Evolutionary conservation across 1,284 basidiomycete species (phyloP).

Genomic region (Naganishia sp.): DNA sequence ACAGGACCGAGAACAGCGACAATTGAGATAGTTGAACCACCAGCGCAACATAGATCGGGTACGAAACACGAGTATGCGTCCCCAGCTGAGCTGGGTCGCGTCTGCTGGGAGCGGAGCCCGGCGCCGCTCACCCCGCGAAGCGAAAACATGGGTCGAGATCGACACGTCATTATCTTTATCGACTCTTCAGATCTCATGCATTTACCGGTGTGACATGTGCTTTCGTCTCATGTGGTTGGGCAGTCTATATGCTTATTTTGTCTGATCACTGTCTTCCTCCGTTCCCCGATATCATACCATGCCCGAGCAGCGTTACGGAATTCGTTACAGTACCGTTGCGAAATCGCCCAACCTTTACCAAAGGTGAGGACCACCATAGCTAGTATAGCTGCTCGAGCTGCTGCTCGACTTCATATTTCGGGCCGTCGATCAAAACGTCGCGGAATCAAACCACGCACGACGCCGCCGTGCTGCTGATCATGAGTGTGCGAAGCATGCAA

Average conservation of each 20-base stretch:
- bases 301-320: too few relatives aligned
- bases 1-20: neutral
- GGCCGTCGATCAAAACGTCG: neutral
- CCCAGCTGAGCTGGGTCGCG: neutral
- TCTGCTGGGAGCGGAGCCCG: too few relatives aligned
- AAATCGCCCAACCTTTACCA: too few relatives aligned
- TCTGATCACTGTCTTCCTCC: neutral
- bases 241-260: too few relatives aligned
- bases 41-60: neutral
- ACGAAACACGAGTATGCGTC: neutral
- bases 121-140: slow-evolving; percentile 6
- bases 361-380: too few relatives aligned
- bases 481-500: neutral
- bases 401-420: neutral
- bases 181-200: too few relatives aligned
- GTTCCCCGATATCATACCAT: too few relatives aligned
- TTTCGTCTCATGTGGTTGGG: neutral
- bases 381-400: too few relatives aligned
- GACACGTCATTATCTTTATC: neutral
- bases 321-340: too few relatives aligned
- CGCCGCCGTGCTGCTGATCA: neutral
- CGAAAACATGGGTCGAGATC: neutral
- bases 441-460: neutral
- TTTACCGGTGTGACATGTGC: too few relatives aligned
- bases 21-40: neutral